Base-by-base conservation (phyloP, 176 grass and related monocot genomes). In the Otatea glauca region DNA sequence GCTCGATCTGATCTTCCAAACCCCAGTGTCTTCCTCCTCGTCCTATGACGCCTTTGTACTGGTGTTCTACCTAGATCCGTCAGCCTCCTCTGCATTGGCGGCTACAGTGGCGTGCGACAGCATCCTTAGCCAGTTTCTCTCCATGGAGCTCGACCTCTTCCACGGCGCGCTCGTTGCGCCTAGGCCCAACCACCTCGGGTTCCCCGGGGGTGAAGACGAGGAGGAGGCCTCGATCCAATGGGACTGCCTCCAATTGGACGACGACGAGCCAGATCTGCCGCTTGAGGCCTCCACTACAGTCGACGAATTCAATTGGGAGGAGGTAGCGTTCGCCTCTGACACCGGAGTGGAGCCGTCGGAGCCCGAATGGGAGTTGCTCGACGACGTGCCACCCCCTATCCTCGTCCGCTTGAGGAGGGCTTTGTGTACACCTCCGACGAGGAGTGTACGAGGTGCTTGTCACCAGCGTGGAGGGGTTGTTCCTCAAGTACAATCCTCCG, bases 221-320 rank as follows among this genome's bases (percentile, higher is more conserved):
- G 64, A 84, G 9, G 89, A 85, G 47, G 70, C 63, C 34, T 79
- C 86, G 15, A 87, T 85, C n/a, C 72, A 25, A 11, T 94, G 92
- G 92, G 92, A 92, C 27, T 92, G 87, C 82, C 81, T 94, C 70
- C 84, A 92, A 29, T 59, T 87, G 37, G 84, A 87, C 37, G 83
- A 91, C 0, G 82, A 68, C 8, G 76, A 86, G 54, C 21, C 77
- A 43, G 88, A 93, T 91, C 81, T 84, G 75, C 68, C 72, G 45
- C 55, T 77, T 6, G 21, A 61, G 5, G 71, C 70, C 4, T 38
- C 70, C 65, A 42, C 56, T 9, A 14, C 71, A 1, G 63, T 49
- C 63, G 89, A 92, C 5, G 91, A 92, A 21, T 92, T 94, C 66
- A 87, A 90, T 41, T 94, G 92, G 92, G 92, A 94, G 86, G 92